Base-by-base conservation (phyloP, 2,329 filamentous ascomycete genomes). In the Neoarthrinium moseri region DNA sequence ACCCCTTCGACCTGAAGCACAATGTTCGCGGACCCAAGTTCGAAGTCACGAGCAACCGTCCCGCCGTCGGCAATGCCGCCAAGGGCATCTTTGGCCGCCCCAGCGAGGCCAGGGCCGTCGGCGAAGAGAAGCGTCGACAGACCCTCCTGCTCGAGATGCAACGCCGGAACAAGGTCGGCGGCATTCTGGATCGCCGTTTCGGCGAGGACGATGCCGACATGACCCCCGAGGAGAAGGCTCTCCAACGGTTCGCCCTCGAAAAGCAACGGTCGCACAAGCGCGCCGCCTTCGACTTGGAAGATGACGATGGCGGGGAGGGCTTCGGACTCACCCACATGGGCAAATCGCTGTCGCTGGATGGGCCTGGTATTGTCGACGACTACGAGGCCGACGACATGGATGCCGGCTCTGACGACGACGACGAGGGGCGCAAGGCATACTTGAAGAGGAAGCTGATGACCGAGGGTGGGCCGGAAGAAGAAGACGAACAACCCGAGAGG, bases 141-240 rank as follows among this genome's bases (percentile, higher is more conserved):
- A 95, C 91, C 0, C 75, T 96, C 17, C 71, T 96, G n/a, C 83
- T 89, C 27, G 92, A 97, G 61, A 87, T 97, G 78, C 88, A 95
- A 61, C 80, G 83, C 50, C 82, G 89, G 30, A 91, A 95, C 65
- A 96, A 96, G 68, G 86, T 92, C 17, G 94, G 94, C 53, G 92
- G 91, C 4, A 89, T 99, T 51, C 70, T 96, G 43, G 94, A 99
- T 75, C 83, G 90, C 59, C 86, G 94, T 58, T 96, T 99, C 60
- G 94, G 95, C 67, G 95, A 99, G 73, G 88, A 95, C 60, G 91
- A 99, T 64, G 89, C 91, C 10, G 87, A 84, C 11, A 92, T 99
- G 89, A 89, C 89, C 3, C 86, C 91, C 2, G 94, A 99, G 62
- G 89, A 97, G 61, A 88, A 87, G 64, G 94, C 94, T 71, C 80